These are phyloP conservation scores for Saccharomycopsis amapae DNA, from an alignment of 805 yeast genomes.

Conservation along the genomic window DNA sequence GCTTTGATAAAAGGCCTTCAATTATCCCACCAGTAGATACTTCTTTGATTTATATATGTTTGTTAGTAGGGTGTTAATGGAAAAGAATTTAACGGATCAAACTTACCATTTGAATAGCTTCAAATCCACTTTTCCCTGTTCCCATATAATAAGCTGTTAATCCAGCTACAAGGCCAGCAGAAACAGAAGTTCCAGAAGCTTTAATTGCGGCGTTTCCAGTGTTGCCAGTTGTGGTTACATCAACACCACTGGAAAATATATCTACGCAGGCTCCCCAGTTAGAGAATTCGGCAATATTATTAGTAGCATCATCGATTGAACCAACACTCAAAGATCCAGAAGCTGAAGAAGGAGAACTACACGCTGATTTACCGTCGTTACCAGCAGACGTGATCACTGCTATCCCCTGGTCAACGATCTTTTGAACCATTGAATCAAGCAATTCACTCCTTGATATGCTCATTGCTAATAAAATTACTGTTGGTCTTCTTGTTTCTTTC, in stretches of 20 bases:
- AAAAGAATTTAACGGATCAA: background rate
- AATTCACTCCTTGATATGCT: constrained; percentile 31
- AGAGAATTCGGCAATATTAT: constrained; percentile 32
- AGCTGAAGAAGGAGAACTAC: constrained; percentile 44
- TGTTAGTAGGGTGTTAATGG: background rate
- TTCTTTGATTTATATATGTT: constrained; percentile 7
- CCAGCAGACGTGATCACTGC: constrained; percentile 47
- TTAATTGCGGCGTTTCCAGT: constrained; percentile 27
- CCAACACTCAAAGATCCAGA: constrained; percentile 35
- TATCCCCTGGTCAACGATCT: constrained; percentile 33
- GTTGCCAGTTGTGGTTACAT: constrained; percentile 36
- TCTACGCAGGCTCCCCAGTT: constrained; percentile 51
- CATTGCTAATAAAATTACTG: constrained; percentile 30
- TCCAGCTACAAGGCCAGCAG: constrained; percentile 41
- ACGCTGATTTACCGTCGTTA: constrained; percentile 38
- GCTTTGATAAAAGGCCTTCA: constrained; percentile 9
- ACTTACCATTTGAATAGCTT: constrained; percentile 22
- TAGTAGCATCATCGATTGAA: constrained; percentile 31
- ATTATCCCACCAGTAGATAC: constrained; percentile 1
- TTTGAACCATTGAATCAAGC: constrained; percentile 37
- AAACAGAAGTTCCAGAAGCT: constrained; percentile 43
- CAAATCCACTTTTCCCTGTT: constrained; percentile 31
- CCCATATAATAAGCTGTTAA: constrained; percentile 39
- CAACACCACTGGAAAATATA: constrained; percentile 43
- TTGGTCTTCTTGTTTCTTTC: constrained; percentile 30